phyloP scores from a whole-genome alignment of 2,329 filamentous ascomycete genomes.

The Triangularia verruculosa region DNA sequence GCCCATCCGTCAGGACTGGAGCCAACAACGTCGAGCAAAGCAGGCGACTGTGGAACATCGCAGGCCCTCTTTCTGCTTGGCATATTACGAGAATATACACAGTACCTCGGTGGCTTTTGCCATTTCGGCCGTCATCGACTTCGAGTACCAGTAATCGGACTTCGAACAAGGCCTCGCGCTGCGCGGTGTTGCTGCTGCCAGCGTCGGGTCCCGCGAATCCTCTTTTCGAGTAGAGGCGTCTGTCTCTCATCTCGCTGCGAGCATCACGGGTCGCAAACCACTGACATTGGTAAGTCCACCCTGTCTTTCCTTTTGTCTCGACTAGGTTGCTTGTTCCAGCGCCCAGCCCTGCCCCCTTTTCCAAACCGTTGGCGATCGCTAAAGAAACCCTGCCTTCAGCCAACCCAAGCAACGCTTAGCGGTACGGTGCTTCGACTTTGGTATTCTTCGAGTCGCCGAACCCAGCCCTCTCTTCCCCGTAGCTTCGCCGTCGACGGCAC shows the following conservation, averaged over 20 bases:
- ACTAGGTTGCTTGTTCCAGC: neutral
- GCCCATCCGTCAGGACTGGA: neutral
- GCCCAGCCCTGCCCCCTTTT: neutral
- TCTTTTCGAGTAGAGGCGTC: neutral
- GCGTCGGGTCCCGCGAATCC: neutral
- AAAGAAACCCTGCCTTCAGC: neutral
- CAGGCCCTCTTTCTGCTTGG: neutral
- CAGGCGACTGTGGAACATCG: neutral
- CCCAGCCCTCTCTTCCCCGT: neutral
- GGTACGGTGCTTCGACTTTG: neutral
- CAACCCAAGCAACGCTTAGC: neutral
- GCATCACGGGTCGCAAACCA: neutral
- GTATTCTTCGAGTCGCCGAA: neutral
- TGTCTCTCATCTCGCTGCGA: constrained; percentile 1
- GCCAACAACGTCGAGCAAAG: neutral
- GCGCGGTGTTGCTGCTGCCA: constrained; percentile 6
- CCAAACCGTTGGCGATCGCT: neutral
- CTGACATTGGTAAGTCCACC: neutral
- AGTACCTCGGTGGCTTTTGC: neutral
- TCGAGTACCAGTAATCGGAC: neutral
- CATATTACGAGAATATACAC: neutral
- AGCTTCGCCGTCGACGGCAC: constrained; percentile 1
- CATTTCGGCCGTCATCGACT: neutral
- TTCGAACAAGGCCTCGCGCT: constrained; percentile 6
- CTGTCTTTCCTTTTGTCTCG: neutral